Conservation (phyloP, 2,329 filamentous ascomycete species). For the Leptodontidium sp. region DNA sequence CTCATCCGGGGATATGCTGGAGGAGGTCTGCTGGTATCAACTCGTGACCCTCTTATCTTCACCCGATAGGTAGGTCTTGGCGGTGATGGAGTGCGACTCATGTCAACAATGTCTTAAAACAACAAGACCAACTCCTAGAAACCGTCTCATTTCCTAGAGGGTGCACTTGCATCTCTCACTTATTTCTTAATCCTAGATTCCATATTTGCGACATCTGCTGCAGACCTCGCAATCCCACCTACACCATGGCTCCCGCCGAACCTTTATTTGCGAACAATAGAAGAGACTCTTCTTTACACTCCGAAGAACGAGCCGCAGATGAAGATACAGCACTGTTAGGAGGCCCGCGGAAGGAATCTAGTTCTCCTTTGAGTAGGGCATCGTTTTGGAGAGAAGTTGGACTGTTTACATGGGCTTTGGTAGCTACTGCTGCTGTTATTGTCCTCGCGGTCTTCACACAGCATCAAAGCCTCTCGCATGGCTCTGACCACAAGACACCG, state of each 20-base stretch:
- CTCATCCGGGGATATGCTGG: not conserved
- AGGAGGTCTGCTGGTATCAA: constrained; percentile 18
- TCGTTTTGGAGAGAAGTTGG: constrained; percentile 76
- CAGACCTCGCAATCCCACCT: not conserved
- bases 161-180: not conserved
- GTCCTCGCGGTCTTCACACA: constrained; percentile 85
- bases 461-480: constrained; percentile 73
- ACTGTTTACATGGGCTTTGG: constrained; percentile 82
- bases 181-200: not conserved
- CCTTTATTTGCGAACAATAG: constrained; percentile 46
- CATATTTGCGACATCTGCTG: not conserved
- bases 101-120: constrained; percentile 8
- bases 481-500: constrained; percentile 51
- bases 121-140: not conserved
- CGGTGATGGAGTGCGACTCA: not conserved
- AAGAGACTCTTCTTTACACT: constrained; percentile 63
- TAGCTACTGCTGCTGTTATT: constrained; percentile 81
- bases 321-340: constrained; percentile 51
- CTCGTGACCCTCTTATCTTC: constrained; percentile 19
- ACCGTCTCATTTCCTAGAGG: not conserved
- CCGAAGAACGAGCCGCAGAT: constrained; percentile 60
- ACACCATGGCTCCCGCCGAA: constrained; percentile 38
- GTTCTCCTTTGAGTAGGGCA: constrained; percentile 50
- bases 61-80: constrained; percentile 5
- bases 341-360: constrained; percentile 40